Evolutionary conservation across 495 filamentous ascomycete species (phyloP).

Genomic region (Rostrohypoxylon terebratum): DNA sequence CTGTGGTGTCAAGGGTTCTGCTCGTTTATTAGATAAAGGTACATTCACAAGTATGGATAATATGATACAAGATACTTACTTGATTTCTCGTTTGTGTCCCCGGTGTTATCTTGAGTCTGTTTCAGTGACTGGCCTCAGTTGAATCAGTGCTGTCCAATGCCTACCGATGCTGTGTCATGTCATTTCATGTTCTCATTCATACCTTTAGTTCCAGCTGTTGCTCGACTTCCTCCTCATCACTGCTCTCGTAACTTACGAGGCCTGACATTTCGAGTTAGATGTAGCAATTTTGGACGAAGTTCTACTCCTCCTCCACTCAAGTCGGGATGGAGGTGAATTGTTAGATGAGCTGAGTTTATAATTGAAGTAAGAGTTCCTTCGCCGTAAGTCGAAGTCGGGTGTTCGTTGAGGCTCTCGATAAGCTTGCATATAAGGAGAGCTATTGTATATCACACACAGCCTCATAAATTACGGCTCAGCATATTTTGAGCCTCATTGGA

Average conservation of each 20-base stretch:
- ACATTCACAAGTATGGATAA: background rate
- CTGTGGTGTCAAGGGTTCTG: conserved; percentile 32
- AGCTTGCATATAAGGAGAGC: too few relatives aligned
- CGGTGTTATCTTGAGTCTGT: conserved; percentile 41
- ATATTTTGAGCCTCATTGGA: too few relatives aligned
- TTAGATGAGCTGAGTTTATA: background rate
- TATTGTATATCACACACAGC: too few relatives aligned
- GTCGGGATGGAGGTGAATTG: background rate
- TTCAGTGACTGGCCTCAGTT: conserved; percentile 49
- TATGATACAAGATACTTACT: conserved; percentile 29
- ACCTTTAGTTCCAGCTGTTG: conserved; percentile 48
- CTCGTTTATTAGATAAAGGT: conserved; percentile 20
- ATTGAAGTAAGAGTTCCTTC: conserved; percentile 8
- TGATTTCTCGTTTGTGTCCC: conserved; percentile 17
- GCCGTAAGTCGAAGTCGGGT: background rate
- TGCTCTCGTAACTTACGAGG: conserved; percentile 79
- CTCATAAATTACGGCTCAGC: too few relatives aligned
- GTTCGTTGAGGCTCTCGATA: too few relatives aligned
- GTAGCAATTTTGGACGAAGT: background rate
- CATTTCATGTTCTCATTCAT: conserved; percentile 47
- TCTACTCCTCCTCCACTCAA: background rate
- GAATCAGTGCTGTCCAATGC: conserved; percentile 50
- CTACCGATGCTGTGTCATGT: conserved; percentile 31
- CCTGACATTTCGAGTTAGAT: conserved; percentile 65
- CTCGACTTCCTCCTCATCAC: conserved; percentile 72